Evolutionary conservation across 495 filamentous ascomycete species (phyloP).

Genomic region (Tuber aestivum): DNA sequence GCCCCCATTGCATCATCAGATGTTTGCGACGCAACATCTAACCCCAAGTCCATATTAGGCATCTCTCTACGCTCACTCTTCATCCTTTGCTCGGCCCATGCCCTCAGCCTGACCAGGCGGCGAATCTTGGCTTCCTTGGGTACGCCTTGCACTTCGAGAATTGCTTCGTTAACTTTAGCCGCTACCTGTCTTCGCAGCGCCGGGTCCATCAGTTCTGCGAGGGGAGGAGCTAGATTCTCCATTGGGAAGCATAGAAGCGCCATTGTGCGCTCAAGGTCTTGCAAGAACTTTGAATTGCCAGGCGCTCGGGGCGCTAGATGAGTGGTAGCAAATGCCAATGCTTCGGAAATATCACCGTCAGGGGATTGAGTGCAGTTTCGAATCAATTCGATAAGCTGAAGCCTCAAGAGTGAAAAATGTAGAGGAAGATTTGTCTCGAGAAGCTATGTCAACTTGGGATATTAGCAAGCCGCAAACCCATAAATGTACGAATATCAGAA

Average conservation of each 20-base stretch:
- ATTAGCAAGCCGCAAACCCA: conserved; percentile 41
- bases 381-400: conserved; percentile 92
- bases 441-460: conserved; percentile 54
- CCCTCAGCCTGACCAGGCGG: conserved; percentile 69
- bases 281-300: conserved; percentile 65
- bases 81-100: conserved; percentile 77
- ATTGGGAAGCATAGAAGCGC: conserved; percentile 80
- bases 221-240: conserved; percentile 66
- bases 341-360: conserved; percentile 69
- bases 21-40: conserved; percentile 46
- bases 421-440: conserved; percentile 76
- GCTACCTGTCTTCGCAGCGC: conserved; percentile 76
- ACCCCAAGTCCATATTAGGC: conserved; percentile 65
- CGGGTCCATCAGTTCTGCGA: conserved; percentile 71
- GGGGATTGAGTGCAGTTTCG: conserved; percentile 59
- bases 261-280: conserved; percentile 88
- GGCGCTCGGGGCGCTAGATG: conserved; percentile 83
- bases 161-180: conserved; percentile 76
- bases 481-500: not conserved
- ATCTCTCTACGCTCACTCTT: conserved; percentile 67
- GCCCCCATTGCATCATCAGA: conserved; percentile 31
- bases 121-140: conserved; percentile 73
- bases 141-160: conserved; percentile 64
- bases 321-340: conserved; percentile 77
- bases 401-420: conserved; percentile 82